Conservation (phyloP, 2,329 filamentous ascomycete species). For the Immersiporthe knoxdaviesiana region DNA sequence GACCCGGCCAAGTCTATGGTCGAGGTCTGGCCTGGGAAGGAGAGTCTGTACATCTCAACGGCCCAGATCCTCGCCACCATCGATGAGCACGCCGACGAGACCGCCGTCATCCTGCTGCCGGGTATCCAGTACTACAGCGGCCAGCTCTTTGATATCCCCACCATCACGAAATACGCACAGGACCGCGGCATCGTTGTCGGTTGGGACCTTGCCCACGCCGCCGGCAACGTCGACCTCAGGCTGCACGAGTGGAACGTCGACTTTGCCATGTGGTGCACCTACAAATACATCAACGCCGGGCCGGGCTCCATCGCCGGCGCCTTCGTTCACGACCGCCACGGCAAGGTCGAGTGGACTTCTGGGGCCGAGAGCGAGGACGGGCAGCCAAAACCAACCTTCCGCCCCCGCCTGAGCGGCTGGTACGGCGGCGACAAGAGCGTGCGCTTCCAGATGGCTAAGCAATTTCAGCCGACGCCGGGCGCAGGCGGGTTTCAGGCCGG, state of each 20-base stretch:
- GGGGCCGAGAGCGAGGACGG: conserved; percentile 44
- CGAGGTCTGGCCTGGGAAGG: conserved; percentile 26
- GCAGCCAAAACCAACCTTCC: conserved; percentile 50
- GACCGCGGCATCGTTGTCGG: conserved; percentile 72
- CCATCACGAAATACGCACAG: conserved; percentile 78
- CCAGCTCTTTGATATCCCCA: conserved; percentile 81
- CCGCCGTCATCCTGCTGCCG: conserved; percentile 78
- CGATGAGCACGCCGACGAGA: conserved; percentile 71
- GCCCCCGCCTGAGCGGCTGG: conserved; percentile 77
- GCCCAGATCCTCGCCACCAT: conserved; percentile 73
- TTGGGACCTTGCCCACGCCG: conserved; percentile 88
- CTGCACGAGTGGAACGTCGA: conserved; percentile 91
- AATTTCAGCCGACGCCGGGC: conserved; percentile 75
- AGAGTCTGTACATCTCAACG: conserved; percentile 65
- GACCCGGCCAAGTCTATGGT: conserved; percentile 72
- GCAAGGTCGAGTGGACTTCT: conserved; percentile 55
- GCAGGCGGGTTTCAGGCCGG: conserved; percentile 84
- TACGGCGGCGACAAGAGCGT: conserved; percentile 80
- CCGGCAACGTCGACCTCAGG: conserved; percentile 77
- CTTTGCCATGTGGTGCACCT: conserved; percentile 91
- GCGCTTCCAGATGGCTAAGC: conserved; percentile 82
- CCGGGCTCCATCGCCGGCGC: conserved; percentile 79
- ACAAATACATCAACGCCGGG: conserved; percentile 91
- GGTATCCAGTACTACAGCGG: conserved; percentile 93
- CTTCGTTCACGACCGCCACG: conserved; percentile 79